Percentiles rank a stretch among this genome's conserved stretches.
Evolutionary conservation across 345 rosid species (phyloP).

Genomic region (Aquilaria yunnanensis): DNA sequence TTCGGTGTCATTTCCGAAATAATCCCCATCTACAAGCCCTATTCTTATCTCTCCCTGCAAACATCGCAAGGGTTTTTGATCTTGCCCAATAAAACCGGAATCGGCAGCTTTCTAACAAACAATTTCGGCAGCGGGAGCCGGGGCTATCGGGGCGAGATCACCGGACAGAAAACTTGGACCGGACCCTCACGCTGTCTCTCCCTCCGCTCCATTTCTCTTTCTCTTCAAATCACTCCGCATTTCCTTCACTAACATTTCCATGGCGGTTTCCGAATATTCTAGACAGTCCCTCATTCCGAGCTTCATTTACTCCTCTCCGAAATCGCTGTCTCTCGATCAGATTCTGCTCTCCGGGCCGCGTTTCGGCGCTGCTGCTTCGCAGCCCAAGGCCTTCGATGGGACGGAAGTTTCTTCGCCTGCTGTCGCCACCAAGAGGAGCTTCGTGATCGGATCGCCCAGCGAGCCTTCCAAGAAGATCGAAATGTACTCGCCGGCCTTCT

Average conservation of each 20-base stretch:
- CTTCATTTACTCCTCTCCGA: constrained; percentile 57
- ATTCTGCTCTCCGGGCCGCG: constrained; percentile 25
- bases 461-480: constrained; percentile 71
- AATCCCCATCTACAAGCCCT: not conserved
- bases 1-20: constrained; percentile 9
- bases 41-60: not conserved
- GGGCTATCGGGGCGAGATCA: not conserved
- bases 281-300: constrained; percentile 50
- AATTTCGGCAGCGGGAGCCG: constrained; percentile 26
- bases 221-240: not conserved
- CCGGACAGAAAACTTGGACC: not conserved
- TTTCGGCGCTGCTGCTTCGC: constrained; percentile 11
- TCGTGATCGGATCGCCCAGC: constrained; percentile 49
- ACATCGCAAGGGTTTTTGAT: constrained; percentile 16
- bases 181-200: not conserved
- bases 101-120: not conserved
- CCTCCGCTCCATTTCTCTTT: constrained; percentile 10
- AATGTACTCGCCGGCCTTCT: constrained; percentile 87
- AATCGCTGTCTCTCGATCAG: constrained; percentile 28
- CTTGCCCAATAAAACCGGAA: constrained; percentile 31
- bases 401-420: constrained; percentile 14
- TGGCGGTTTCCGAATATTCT: constrained; percentile 44
- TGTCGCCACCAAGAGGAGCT: constrained; percentile 8
- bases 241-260: constrained; percentile 18
- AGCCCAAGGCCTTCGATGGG: constrained; percentile 17